A percentile compares a stretch with the other conserved stretches of the same genome.
phyloP scores from a whole-genome alignment of 495 filamentous ascomycete species.

The Penicillium argentinense region DNA sequence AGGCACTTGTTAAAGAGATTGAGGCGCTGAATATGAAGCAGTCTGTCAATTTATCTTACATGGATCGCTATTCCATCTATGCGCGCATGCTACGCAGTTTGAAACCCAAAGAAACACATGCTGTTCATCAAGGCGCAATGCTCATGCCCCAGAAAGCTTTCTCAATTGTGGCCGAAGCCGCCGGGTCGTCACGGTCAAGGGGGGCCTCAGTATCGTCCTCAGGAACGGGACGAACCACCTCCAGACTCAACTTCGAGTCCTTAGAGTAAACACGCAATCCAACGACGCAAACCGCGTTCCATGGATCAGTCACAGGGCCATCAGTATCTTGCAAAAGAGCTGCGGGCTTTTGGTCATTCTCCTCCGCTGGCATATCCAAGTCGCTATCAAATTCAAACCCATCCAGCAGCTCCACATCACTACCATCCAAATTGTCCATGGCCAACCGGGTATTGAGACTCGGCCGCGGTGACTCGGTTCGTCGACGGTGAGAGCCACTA shows the following conservation, averaged over 20 bases:
- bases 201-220: conserved; percentile 48
- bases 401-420: conserved; percentile 36
- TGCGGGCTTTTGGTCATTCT: conserved; percentile 12
- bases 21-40: no score
- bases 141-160: conserved; percentile 19
- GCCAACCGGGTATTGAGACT: conserved; percentile 29
- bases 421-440: conserved; percentile 20
- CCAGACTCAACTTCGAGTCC: conserved; percentile 51
- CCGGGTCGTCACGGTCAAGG: conserved; percentile 57
- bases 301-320: conserved; percentile 53
- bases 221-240: conserved; percentile 54
- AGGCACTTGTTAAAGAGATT: no score
- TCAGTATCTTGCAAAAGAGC: conserved; percentile 1
- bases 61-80: no score
- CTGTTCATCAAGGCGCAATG: background rate
- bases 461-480: conserved; percentile 25
- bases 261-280: conserved; percentile 73
- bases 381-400: conserved; percentile 51
- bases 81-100: no score
- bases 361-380: conserved; percentile 44
- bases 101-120: no score
- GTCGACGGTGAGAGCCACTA: conserved; percentile 5
- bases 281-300: conserved; percentile 84
- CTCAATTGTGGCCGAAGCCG: conserved; percentile 39
- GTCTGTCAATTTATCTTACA: no score